Evolutionary conservation across 1,284 basidiomycete species (phyloP).

Genomic region (Malassezia nana): DNA sequence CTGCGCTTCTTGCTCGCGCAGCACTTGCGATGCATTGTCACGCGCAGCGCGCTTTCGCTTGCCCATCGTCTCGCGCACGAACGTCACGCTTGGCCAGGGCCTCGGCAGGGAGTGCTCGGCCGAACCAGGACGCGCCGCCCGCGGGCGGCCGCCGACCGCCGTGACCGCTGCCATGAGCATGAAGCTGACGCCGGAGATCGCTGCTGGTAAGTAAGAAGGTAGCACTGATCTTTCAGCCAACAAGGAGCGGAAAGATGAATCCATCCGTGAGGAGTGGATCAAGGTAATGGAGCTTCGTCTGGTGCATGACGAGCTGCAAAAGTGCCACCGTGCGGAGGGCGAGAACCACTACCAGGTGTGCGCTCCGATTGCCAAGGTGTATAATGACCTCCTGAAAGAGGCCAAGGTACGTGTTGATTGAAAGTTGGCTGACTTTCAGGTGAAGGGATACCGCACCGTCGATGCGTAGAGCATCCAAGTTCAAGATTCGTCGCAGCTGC

Average conservation of each 20-base stretch:
- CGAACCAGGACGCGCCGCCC: constrained; percentile 1
- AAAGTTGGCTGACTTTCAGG: constrained; percentile 1
- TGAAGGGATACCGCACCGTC: constrained; percentile 16
- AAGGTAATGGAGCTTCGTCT: constrained; percentile 85
- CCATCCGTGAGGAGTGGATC: constrained; percentile 85
- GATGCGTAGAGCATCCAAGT: constrained; percentile 9
- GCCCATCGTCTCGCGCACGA: constrained; percentile 9
- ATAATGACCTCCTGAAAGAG: constrained; percentile 68
- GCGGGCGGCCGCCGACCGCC: neutral
- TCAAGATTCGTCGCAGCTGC: neutral
- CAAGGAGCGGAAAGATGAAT: constrained; percentile 59
- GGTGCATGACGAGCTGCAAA: constrained; percentile 77
- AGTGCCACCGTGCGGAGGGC: constrained; percentile 83
- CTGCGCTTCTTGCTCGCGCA: constrained; percentile 20
- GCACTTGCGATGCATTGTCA: constrained; percentile 21
- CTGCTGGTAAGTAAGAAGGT: constrained; percentile 1
- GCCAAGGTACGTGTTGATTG: constrained; percentile 62
- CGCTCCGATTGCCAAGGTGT: constrained; percentile 73
- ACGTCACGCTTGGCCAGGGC: neutral
- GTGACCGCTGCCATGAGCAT: constrained; percentile 7
- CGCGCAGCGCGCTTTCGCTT: constrained; percentile 17
- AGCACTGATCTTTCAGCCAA: constrained; percentile 45
- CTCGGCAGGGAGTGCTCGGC: constrained; percentile 1
- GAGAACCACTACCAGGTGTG: constrained; percentile 61
- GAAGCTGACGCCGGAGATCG: constrained; percentile 13